Conservation (phyloP, 139 green algal genomes). For the Picochlorum sp. region DNA sequence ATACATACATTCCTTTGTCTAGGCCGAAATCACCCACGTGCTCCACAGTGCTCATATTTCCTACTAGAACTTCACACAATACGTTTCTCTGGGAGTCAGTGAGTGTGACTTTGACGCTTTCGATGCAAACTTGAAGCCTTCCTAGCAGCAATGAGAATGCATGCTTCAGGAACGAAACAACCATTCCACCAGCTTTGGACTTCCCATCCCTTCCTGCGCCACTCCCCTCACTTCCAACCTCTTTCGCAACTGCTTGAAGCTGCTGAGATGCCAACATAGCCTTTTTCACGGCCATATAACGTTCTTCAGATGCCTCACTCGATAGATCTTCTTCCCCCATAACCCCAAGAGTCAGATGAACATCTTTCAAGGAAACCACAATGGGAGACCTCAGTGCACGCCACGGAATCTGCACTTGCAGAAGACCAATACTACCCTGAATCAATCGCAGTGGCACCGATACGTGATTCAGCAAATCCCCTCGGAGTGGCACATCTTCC, state of each 20-base stretch:
- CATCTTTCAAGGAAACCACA: conserved; percentile 24
- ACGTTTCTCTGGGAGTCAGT: neutral
- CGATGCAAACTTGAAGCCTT: conserved; percentile 56
- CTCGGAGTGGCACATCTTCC: conserved; percentile 32
- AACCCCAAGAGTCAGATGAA: conserved; percentile 8
- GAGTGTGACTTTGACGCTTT: conserved; percentile 22
- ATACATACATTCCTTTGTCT: neutral
- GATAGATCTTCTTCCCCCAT: conserved; percentile 18
- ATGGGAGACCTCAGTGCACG: conserved; percentile 21
- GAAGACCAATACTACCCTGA: conserved; percentile 19
- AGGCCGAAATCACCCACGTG: neutral
- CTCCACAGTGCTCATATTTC: no score
- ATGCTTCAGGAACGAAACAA: conserved; percentile 37
- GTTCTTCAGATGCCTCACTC: conserved; percentile 9
- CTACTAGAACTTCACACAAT: no score
- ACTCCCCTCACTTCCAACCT: neutral
- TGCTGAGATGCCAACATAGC: conserved; percentile 61
- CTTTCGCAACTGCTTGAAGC: conserved; percentile 16
- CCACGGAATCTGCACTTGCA: conserved; percentile 34
- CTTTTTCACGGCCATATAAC: conserved; percentile 53
- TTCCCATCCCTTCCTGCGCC: neutral
- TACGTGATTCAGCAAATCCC: conserved; percentile 18
- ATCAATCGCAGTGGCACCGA: conserved; percentile 35
- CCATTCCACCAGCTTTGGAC: conserved; percentile 5
- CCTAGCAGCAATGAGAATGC: conserved; percentile 48